Evolutionary conservation across 345 rosid genomes (phyloP).

Genomic region (Hevea brasiliensis): DNA sequence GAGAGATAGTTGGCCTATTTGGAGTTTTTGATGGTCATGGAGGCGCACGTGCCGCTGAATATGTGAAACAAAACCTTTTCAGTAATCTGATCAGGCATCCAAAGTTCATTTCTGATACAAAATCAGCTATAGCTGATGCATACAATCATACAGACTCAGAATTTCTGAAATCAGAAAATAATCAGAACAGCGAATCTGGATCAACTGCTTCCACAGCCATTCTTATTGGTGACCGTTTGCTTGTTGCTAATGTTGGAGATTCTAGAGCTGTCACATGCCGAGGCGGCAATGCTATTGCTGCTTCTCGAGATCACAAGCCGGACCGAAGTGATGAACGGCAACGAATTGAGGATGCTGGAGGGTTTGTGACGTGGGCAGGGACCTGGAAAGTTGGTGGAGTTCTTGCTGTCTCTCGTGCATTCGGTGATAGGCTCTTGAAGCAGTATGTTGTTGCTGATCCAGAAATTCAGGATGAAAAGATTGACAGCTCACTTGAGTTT

Average conservation of each 20-base stretch:
- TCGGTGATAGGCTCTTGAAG: slow-evolving; percentile 95
- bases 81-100: slow-evolving; percentile 94
- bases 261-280: slow-evolving; percentile 98
- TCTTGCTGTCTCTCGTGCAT: slow-evolving; percentile 99
- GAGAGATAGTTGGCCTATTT: slow-evolving; percentile 93
- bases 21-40: slow-evolving; percentile 99
- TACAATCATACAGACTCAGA: slow-evolving; percentile 89
- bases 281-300: slow-evolving; percentile 94
- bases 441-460: slow-evolving; percentile 99
- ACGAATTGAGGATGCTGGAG: slow-evolving; percentile 98
- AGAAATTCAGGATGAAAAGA: slow-evolving; percentile 94
- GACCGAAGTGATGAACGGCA: slow-evolving; percentile 97
- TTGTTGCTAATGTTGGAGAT: slow-evolving; percentile 97
- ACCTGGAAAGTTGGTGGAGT: slow-evolving; percentile 99
- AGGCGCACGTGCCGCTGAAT: slow-evolving; percentile 98
- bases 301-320: slow-evolving; percentile 98
- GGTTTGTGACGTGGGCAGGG: slow-evolving; percentile 99
- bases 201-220: slow-evolving; percentile 98
- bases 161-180: slow-evolving; percentile 85
- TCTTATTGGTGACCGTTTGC: slow-evolving; percentile 86
- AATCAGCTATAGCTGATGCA: slow-evolving; percentile 98
- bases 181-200: slow-evolving; percentile 96
- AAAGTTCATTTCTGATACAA: slow-evolving; percentile 88
- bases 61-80: slow-evolving; percentile 89
- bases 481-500: slow-evolving; percentile 93